A percentile compares a stretch with the other conserved stretches of the same genome.
These are phyloP conservation scores for Crucibulum laeve DNA, from an alignment of 768 basidiomycete genomes.

Conservation along the genomic window DNA sequence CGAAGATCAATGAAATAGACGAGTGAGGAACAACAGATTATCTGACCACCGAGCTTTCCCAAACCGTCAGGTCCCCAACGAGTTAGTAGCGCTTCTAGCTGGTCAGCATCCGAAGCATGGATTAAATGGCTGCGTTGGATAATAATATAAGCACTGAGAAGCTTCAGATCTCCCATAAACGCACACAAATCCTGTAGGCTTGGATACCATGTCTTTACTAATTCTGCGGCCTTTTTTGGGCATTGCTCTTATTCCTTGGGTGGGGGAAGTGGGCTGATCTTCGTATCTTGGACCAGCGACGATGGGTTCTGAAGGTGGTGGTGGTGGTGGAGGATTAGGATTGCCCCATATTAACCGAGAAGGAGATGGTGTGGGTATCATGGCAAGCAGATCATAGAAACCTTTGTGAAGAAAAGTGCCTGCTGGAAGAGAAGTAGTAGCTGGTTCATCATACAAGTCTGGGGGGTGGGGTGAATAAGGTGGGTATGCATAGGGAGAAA, in stretches of 20 bases:
- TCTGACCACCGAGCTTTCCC: slow-evolving; percentile 82
- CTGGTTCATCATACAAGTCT: slow-evolving; percentile 34
- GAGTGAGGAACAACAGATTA: slow-evolving; percentile 10
- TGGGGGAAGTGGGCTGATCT: slow-evolving; percentile 32
- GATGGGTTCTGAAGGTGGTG: slow-evolving; percentile 31
- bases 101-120: slow-evolving; percentile 88
- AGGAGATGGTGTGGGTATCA: slow-evolving; percentile 70
- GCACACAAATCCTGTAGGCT: slow-evolving; percentile 80
- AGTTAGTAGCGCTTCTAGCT: slow-evolving; percentile 80
- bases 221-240: slow-evolving; percentile 61
- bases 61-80: slow-evolving; percentile 88
- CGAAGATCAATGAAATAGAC: slow-evolving; percentile 16
- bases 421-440: slow-evolving; percentile 47
- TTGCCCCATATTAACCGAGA: slow-evolving; percentile 61
- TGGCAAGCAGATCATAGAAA: slow-evolving; percentile 82
- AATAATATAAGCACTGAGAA: slow-evolving; percentile 15
- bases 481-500: slow-evolving; percentile 37
- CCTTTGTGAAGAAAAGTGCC: slow-evolving; percentile 83
- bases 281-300: slow-evolving; percentile 71
- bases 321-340: slow-evolving; percentile 25
- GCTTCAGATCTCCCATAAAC: slow-evolving; percentile 24
- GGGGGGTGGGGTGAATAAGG: slow-evolving; percentile 31
- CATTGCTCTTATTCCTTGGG: slow-evolving; percentile 25
- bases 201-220: slow-evolving; percentile 87
- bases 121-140: slow-evolving; percentile 67